phyloP scores from a whole-genome alignment of 768 basidiomycete species.

The Leccinum imitatum region DNA sequence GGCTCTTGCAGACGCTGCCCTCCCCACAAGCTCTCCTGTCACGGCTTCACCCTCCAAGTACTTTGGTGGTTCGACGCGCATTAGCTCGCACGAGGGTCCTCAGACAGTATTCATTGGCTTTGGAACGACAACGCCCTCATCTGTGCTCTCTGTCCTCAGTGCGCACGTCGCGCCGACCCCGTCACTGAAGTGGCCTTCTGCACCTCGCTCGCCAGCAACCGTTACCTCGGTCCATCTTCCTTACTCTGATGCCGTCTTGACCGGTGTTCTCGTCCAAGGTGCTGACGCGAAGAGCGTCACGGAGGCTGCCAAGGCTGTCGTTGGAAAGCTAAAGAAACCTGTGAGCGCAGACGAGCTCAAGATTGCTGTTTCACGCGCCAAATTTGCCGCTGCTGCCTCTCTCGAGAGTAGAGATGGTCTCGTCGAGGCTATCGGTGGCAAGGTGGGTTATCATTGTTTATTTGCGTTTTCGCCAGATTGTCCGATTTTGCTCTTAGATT shows the following conservation, averaged over 20 bases:
- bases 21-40: no score
- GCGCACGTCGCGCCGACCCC: constrained; percentile 77
- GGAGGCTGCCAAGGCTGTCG: constrained; percentile 67
- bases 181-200: constrained; percentile 83
- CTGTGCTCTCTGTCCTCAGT: constrained; percentile 77
- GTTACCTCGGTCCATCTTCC: constrained; percentile 77
- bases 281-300: constrained; percentile 59
- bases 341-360: constrained; percentile 70
- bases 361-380: constrained; percentile 84
- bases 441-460: constrained; percentile 43
- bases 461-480: constrained; percentile 6
- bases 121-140: constrained; percentile 64
- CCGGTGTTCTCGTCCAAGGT: constrained; percentile 81
- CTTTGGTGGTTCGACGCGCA: constrained; percentile 86
- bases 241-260: constrained; percentile 89
- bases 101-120: constrained; percentile 89
- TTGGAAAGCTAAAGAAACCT: constrained; percentile 59
- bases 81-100: constrained; percentile 57
- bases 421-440: constrained; percentile 56
- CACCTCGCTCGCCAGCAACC: constrained; percentile 56
- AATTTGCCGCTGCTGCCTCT: constrained; percentile 72
- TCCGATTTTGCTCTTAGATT: constrained; percentile 43
- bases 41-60: no score
- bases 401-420: constrained; percentile 72
- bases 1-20: no score